Base-by-base conservation (phyloP, 2,329 filamentous ascomycete species). In the Dothidotthia symphoricarpi region DNA sequence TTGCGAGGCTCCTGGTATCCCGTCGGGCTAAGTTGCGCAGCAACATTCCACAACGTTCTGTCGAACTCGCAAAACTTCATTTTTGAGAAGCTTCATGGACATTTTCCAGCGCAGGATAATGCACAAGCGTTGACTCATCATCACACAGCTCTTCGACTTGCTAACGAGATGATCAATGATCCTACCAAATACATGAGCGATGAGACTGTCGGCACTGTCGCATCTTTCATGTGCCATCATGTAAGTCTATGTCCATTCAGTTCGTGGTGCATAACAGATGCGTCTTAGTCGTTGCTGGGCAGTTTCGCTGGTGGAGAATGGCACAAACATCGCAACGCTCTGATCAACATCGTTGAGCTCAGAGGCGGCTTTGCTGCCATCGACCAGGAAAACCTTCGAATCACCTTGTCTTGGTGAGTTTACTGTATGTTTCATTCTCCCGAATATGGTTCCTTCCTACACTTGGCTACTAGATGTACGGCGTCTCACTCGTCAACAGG, bases 321-420 rank as follows among this genome's bases (percentile, higher is more conserved):
- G 52, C 39, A 47, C 3, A 45, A 53, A 11, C 59, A 63, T 31
- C 51, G 51, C 3, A 41, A 50, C 28, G 58, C 55, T 3, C 27
- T 63, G 3, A 14, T 49, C 6, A 55, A 47, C 19, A 55, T 61
- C 10, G 39, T 56, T n/a, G 39, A 33, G 9, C 24, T 61, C 9
- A 47, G 55, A 24, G 59, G 58, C 6, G 59, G 59, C 1, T 45
- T 49, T 14, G 37, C 57, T 19, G 42, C 38, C 1, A 50, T 63
- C n/a, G 41, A 42, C 6, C 38, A 38, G 24, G 53, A 60, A 12
- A 19, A 51, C 13, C 46, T 63, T 4, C 52, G 58, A 7, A 51
- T 62, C n/a, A 60, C 55, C 7, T 12, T 61, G 5, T 57, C 55
- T 24, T 63, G 59, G 57, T 61, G 45, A 11, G 50, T 37, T 26